phyloP scores from a whole-genome alignment of 345 rosid genomes.

The Moricandia arvensis region DNA sequence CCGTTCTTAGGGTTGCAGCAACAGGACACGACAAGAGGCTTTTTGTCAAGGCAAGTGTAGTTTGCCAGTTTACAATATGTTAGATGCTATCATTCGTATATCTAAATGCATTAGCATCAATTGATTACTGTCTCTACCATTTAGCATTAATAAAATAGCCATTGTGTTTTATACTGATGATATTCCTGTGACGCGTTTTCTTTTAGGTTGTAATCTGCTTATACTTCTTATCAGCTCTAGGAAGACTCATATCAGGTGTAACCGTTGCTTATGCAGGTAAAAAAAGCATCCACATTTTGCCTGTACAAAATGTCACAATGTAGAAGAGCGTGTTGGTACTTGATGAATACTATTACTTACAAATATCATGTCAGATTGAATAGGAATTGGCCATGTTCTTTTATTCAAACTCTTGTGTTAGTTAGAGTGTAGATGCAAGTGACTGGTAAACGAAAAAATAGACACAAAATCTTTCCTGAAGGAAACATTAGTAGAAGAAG shows the following conservation, averaged over 20 bases:
- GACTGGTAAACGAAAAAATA: not conserved
- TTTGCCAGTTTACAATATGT: not conserved
- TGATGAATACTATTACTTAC: slow-evolving; percentile 7
- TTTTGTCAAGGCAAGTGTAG: slow-evolving; percentile 61
- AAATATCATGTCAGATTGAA: not conserved
- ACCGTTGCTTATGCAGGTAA: slow-evolving; percentile 93
- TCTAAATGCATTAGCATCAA: slow-evolving; percentile 9
- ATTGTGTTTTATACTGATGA: slow-evolving; percentile 7
- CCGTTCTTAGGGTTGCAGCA: slow-evolving; percentile 93
- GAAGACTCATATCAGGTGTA: slow-evolving; percentile 78
- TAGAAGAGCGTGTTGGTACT: not conserved
- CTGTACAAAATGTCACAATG: not conserved
- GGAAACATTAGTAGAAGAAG: not conserved
- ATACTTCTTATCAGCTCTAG: slow-evolving; percentile 68
- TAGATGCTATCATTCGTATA: not conserved
- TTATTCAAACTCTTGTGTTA: not conserved
- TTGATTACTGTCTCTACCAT: not conserved
- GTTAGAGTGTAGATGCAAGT: slow-evolving; percentile 4
- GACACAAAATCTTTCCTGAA: not conserved
- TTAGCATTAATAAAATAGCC: not conserved
- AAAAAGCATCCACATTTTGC: slow-evolving; percentile 23
- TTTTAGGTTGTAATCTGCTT: slow-evolving; percentile 78
- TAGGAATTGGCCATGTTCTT: not conserved
- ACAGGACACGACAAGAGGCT: slow-evolving; percentile 94
- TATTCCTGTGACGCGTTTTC: not conserved